Base-by-base conservation (phyloP, 1,284 basidiomycete species). In the Rhodofomes roseus region DNA sequence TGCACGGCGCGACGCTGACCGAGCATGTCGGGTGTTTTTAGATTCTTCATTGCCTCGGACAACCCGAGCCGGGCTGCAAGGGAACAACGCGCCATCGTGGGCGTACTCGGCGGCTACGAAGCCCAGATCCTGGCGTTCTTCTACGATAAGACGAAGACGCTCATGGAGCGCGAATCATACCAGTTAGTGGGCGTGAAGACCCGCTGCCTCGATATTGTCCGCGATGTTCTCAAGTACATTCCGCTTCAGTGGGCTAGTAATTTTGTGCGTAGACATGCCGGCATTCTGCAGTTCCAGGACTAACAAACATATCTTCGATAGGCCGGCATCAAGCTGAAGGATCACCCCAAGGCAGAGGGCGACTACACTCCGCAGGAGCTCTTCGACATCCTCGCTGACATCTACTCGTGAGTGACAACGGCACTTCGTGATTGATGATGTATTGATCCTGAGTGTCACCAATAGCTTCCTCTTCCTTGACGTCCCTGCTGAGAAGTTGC, bases 261-360 rank as follows among this genome's bases (percentile, higher is more conserved):
- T 57, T 73, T 93, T 51, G 90, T 91, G 61, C 53, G 86, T 77
- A 1, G 22, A 2, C 41, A 58, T 20, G 29, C 40, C 7, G 12
- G 6, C 37, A 2, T 20, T 16, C 2, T n/a, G 34, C 2, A 23
- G 46, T 4, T 2, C 16, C 22, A n/a, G 41, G 11, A 27, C 14
- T 36, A 18, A 7, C 20, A 18, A 37, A 7, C 20, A 18, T 31
- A n/a, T 4, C 20, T 46, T n/a, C 8, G 51, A 31, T 59, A 92
- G 90, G 85, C 82, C 65, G 90, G 90, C 18, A 85, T 95, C 53
- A 73, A 79, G n/a, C 75, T 95, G 60, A 92, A 90, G 75, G 82
- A 81, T 0, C 78, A 79, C 52, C 64, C 78, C 9, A 70, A 81
- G 29, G 76, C 80, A 27, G 65, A 68, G 1, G 90, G 87, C 27